Base-by-base conservation (phyloP, 202 grass and related monocot genomes). In the Musa balbisiana region DNA sequence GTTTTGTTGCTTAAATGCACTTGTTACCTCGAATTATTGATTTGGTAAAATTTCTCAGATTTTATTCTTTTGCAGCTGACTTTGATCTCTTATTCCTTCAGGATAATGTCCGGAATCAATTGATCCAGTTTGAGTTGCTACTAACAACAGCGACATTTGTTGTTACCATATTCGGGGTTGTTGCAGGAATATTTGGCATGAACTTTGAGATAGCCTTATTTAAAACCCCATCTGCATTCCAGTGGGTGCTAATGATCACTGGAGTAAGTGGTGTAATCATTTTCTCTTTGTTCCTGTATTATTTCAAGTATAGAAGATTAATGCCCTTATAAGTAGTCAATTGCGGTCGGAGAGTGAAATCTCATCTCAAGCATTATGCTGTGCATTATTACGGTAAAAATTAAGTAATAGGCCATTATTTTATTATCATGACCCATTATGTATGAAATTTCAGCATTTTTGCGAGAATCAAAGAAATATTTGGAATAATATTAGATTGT, bases 101-200 rank as follows among this genome's bases (percentile, higher is more conserved):
- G 95, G 95, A 99, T 63, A 99, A 94, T 58, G 91, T 99, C 24
- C 85, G 95, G 60, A 99, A 99, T 73, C 95, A 99, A 53, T 75
- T 99, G 43, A 99, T 99, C 76, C 95, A 99, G 71, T 94, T 94
- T 24, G 95, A 99, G 70, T 70, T 99, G 33, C 60, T 99, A 52
- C 89, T 99, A 33, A 94, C 95, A 26, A 99, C 89, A 8, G 95
- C 91, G 4, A 94, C 95, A 82, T 99, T 99, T 79, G 91, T 99
- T 8, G 95, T 94, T 6, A 89, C 95, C 9, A 90, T 94, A 82
- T 99, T 99, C 53, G 95, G 95, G 8, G 95, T 99, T 73, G 84
- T 99, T 20, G 91, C 95, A 0, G 95, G 95, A 50, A 73, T 99
- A 66, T 99, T 99, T 69, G 95, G 95, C 33, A 99, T 99, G 95